Evolutionary conservation across 768 basidiomycete species (phyloP).

Genomic region (Dendrothele bispora): DNA sequence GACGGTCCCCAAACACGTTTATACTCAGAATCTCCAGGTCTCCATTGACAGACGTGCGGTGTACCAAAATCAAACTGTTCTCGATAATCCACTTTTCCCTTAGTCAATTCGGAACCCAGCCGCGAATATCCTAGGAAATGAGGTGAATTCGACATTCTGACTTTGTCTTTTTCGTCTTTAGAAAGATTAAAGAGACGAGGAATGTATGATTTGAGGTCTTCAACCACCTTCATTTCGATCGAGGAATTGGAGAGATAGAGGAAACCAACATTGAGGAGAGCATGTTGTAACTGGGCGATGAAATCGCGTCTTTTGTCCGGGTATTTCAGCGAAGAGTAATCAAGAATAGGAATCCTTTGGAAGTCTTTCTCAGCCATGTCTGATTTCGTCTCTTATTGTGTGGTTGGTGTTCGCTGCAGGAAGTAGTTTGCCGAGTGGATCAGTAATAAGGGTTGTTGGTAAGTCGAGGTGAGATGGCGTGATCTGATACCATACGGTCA

Average conservation of each 20-base stretch:
- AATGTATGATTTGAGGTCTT: conserved; percentile 40
- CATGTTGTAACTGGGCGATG: conserved; percentile 45
- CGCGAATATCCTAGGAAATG: conserved; percentile 57
- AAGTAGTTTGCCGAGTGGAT: too few species aligned
- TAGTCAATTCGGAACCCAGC: conserved; percentile 51
- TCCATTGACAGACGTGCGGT: conserved; percentile 36
- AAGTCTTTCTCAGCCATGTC: too few species aligned
- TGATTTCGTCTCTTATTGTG: too few species aligned
- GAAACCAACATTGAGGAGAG: conserved; percentile 55
- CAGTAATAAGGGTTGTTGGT: too few species aligned
- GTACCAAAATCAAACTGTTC: conserved; percentile 61
- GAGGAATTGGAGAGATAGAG: conserved; percentile 52
- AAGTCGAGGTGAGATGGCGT: too few species aligned
- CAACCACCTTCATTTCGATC: conserved; percentile 34
- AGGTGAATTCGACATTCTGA: conserved; percentile 51
- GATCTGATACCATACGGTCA: too few species aligned
- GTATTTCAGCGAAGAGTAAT: conserved; percentile 1
- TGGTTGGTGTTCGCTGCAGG: too few species aligned
- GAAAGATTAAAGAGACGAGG: conserved; percentile 52
- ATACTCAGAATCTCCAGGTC: conserved; percentile 46
- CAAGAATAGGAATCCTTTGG: conserved; percentile 4
- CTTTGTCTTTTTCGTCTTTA: conserved; percentile 40
- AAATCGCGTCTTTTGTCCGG: conserved; percentile 33
- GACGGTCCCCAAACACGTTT: conserved; percentile 49
- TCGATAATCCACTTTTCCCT: conserved; percentile 47